Evolutionary conservation across 208 protist species (phyloP), one percentile per base, ranked within the genome.

Genomic region (Phytomonas sp.): DNA sequence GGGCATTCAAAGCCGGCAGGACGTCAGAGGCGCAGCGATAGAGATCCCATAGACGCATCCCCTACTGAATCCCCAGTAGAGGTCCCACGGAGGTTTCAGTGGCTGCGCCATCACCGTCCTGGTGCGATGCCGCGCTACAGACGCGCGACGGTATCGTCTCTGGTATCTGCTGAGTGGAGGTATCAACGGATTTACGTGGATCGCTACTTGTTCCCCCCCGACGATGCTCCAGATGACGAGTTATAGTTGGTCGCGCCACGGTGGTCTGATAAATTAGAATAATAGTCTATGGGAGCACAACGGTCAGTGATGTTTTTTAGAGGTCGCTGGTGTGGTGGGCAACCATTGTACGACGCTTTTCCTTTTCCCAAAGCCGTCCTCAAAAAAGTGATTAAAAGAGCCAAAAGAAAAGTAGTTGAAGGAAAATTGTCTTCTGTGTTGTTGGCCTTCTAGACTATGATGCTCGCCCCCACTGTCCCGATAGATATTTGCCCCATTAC

Each of bases 141-240:
- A 40, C 78, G 69, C 66, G 72, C 79, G 37, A 93, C 87, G 3
- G 68, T 74, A 5, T 82, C 82, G 7, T 93, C 87, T 65, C 70
- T 93, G 0, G 66, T 87, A 60, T 77, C 75, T 33, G 80, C 87
- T 4, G 84, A 90, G 40, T 93, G 87, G 84, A 78, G 82, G 20
- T 93, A 86, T 68, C 87, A 93, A 66, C 79, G 86, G 62, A 81
- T 80, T 34, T 93, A 90, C 67, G 81, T 93, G 40, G 75, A 87
- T 61, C 66, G 70, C 29, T 72, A 84, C 51, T 71, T 84, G 32
- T 88, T 83, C 56, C 78, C 81, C 0, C 69, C 69, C 26, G 36
- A 56, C 1, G 20, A 56, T 56, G 11, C 20, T 26, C 46, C 46
- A 26, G 17, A 26, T 26, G 23, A 56, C 20, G 40, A 51, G 11